Evolutionary conservation across 768 basidiomycete species (phyloP), one percentile per base, ranked within the genome.

Genomic region (Tricholoma bakamatsutake): DNA sequence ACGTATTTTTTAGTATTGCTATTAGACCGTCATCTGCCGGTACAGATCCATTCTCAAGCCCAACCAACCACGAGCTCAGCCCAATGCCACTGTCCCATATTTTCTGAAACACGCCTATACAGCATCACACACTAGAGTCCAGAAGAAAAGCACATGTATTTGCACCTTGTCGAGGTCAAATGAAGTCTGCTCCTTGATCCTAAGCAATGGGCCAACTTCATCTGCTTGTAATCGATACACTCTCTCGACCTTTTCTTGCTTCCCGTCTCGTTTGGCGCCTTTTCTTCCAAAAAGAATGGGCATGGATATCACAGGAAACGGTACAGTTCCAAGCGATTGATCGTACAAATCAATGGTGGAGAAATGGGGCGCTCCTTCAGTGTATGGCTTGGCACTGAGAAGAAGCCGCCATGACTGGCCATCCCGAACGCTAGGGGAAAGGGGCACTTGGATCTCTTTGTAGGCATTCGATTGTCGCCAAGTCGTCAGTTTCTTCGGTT

Each of bases 61-160:
- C 69, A 28, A 80, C 73, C 4, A 96, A 72, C 90, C 90, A 94
- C 2, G 91, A 81, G 55, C 88, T 85, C 17, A 94, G 71, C 5
- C 90, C 93, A 47, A 96, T 78, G 2, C 94, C 94, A 42, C 93
- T 94, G 66, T 96, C 93, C 94, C 94, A 97, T 53, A 96, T 80
- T 92, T 96, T 96, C 94, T 96, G 73, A 48, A 33, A 63, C 52
- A 67, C 65, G 39, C 61, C 66, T 71, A 59, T 63, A 69, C 53
- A 61, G 59, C 59, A 61, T 69, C 55, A 64, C 60, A 61, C 46
- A 54, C 43, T 28, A 39, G 12, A 49, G 33, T 51, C 5, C n/a
- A 49, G 17, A 33, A 43, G 39, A 15, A 10, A 5, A 24, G 33
- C 27, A 18, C 8, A 13, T 28, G 17, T 46, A 53, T 42, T 7